phyloP scores from a whole-genome alignment of 495 filamentous ascomycete species.

The Penicillium lagena region DNA sequence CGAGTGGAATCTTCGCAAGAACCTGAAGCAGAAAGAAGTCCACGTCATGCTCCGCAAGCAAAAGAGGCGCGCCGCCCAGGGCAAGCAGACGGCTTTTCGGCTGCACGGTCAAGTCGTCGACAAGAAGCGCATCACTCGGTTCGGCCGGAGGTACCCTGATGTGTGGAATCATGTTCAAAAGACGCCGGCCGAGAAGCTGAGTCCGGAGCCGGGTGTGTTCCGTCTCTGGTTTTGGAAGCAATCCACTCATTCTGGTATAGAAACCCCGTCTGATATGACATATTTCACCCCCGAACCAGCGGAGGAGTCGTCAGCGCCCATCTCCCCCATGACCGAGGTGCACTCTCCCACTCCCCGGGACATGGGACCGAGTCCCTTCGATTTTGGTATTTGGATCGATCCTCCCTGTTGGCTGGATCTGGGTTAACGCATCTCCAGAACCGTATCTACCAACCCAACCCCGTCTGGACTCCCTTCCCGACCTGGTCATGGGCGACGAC shows the following conservation, averaged over 20 bases:
- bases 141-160: slow-evolving; percentile 28
- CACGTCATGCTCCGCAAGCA: slow-evolving; percentile 39
- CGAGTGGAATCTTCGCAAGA: slow-evolving; percentile 38
- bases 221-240: not conserved
- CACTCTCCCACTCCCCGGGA: slow-evolving; percentile 22
- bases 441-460: slow-evolving; percentile 13
- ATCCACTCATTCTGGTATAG: slow-evolving; percentile 8
- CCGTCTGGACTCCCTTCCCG: slow-evolving; percentile 15
- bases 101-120: slow-evolving; percentile 32
- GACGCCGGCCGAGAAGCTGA: slow-evolving; percentile 11
- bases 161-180: slow-evolving; percentile 19
- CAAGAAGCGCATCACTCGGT: slow-evolving; percentile 32
- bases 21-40: slow-evolving; percentile 38
- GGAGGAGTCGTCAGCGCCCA: slow-evolving; percentile 24
- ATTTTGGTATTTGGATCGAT: slow-evolving; percentile 11
- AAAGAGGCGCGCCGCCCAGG: slow-evolving; percentile 33
- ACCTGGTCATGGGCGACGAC: slow-evolving; percentile 20
- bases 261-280: slow-evolving; percentile 38
- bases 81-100: slow-evolving; percentile 38
- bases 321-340: slow-evolving; percentile 27
- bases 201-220: slow-evolving; percentile 31
- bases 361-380: slow-evolving; percentile 11
- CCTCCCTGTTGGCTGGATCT: not conserved
- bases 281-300: slow-evolving; percentile 33
- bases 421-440: slow-evolving; percentile 4